Evolutionary conservation across 2,329 filamentous ascomycete genomes (phyloP), one percentile per base, ranked within the genome.

Genomic region (Aureobasidium leucospermi): DNA sequence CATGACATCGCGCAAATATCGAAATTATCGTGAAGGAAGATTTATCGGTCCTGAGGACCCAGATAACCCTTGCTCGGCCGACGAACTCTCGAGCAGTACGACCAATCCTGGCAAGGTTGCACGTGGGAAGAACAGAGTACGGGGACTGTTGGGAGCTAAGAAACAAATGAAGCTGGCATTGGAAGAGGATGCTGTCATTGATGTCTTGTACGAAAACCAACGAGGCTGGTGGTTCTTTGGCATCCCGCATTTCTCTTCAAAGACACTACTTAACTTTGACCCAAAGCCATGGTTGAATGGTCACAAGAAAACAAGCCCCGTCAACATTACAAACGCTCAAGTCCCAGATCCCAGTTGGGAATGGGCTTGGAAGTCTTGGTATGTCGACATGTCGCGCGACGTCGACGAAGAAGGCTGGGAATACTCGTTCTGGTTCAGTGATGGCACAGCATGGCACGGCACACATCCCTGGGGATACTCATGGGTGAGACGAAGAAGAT

Each of bases 181-280:
- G 28, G 74, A 76, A 15, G 69, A 72, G 28, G 72, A 76, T 47
- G 71, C 70, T 2, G 86, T 83, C 31, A 85, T 97, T 62, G 94
- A 99, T 64, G 83, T 97, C 5, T 79, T 99, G 0, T 97, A 96
- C 73, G 94, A 99, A 72, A 99, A 99, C 69, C 89, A 99, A 75
- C 84, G 94, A 60, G 94, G 94, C 10, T 86, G 85, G 41, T 96
- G 96, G 69, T 79, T 96, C 63, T 97, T 93, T 67, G 93, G 94
- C 31, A 82, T 91, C 11, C 86, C 92, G 0, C 81, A 95, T n/a
- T 99, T 96, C 77, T 96, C 92, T 1, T 82, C 85, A 7, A 87
- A 86, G 63, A 93, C 92, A 1, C 81, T 99, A 1, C 85, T 96
- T 38, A 88, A 89, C 62, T 82, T 96, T 51, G 94, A 99, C 69